Conservation (phyloP, 352 stramenopile genomes). For the Globisporangium irregulare region DNA sequence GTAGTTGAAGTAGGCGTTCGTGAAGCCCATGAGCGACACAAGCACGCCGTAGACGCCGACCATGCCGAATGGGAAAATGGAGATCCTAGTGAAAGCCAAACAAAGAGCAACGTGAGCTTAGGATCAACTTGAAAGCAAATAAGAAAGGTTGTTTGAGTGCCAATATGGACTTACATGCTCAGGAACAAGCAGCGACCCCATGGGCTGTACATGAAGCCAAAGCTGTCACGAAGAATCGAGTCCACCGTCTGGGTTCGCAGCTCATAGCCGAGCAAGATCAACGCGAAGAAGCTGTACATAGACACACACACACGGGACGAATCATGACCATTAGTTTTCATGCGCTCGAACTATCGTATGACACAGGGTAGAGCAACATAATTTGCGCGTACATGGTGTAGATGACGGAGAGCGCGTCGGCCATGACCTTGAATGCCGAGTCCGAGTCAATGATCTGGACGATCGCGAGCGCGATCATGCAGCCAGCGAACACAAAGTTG, state of each 20-base stretch:
- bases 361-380: background rate
- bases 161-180: conserved; percentile 61
- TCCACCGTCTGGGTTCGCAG: conserved; percentile 71
- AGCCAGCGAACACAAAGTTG: conserved; percentile 69
- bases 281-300: conserved; percentile 68
- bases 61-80: conserved; percentile 88
- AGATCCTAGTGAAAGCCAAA: conserved; percentile 51
- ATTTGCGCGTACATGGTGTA: conserved; percentile 81
- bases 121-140: background rate
- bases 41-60: conserved; percentile 77
- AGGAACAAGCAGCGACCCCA: conserved; percentile 86
- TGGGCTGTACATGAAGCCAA: conserved; percentile 88
- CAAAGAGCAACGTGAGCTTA: background rate
- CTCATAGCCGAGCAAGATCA: conserved; percentile 84
- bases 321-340: background rate
- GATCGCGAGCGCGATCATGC: conserved; percentile 74
- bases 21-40: conserved; percentile 71
- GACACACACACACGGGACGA: background rate
- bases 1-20: conserved; percentile 90
- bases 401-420: conserved; percentile 68
- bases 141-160: background rate
- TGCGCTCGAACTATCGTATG: background rate
- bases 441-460: conserved; percentile 65
- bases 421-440: conserved; percentile 71
- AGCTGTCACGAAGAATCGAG: conserved; percentile 68